These are phyloP conservation scores for Aspergillus floridensis DNA, from an alignment of 2,329 filamentous ascomycete species.

Conservation along the genomic window DNA sequence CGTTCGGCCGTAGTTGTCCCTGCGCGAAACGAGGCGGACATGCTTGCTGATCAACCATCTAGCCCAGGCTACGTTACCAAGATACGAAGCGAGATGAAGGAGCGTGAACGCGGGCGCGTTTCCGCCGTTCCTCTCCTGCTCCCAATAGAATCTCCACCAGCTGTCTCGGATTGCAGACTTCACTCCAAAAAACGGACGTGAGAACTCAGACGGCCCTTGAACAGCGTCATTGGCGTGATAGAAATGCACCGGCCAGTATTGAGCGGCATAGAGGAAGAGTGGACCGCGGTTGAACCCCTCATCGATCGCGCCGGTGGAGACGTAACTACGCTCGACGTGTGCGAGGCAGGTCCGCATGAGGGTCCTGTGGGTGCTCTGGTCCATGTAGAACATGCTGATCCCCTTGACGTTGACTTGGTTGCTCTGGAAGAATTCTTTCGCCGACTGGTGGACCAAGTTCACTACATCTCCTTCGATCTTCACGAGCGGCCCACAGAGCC, in stretches of 20 bases:
- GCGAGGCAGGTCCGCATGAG: conserved; percentile 24
- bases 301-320: conserved; percentile 5
- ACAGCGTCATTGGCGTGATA: conserved; percentile 20
- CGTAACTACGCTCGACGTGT: conserved; percentile 18
- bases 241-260: conserved; percentile 22
- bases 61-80: conserved; percentile 25
- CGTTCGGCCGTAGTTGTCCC: conserved; percentile 15
- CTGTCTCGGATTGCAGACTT: conserved; percentile 21
- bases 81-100: conserved; percentile 24
- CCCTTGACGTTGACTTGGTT: conserved; percentile 23
- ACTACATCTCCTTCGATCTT: conserved; percentile 18
- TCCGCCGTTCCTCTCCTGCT: conserved; percentile 24
- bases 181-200: conserved; percentile 23
- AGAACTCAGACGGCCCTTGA: conserved; percentile 19
- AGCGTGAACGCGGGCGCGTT: conserved; percentile 26
- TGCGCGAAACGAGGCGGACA: conserved; percentile 18
- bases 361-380: conserved; percentile 16
- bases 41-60: conserved; percentile 20
- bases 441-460: conserved; percentile 25
- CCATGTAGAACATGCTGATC: conserved; percentile 26
- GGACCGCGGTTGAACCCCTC: conserved; percentile 6
- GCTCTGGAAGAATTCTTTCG: conserved; percentile 24
- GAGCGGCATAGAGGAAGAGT: conserved; percentile 23
- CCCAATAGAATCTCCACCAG: conserved; percentile 27
- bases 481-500: conserved; percentile 12